Conservation (phyloP, 306 rosid genomes). For the Cucumis sativus region DNA sequence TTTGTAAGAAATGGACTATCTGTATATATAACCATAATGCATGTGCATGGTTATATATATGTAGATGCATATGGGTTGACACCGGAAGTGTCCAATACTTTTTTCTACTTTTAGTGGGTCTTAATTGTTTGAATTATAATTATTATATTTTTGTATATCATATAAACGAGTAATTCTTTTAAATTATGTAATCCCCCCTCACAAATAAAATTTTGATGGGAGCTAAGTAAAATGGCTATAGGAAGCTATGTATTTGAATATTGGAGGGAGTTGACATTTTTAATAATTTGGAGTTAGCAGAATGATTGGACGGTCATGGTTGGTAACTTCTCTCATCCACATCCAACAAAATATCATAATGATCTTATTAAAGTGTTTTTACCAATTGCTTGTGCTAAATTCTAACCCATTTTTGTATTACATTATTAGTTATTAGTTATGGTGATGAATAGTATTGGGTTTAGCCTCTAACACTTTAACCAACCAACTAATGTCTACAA, state of each 20-base stretch:
- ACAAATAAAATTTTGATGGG: no score
- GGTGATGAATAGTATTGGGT: no score
- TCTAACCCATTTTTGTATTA: background rate
- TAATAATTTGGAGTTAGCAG: background rate
- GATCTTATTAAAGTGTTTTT: background rate
- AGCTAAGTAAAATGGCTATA: background rate
- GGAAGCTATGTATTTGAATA: background rate
- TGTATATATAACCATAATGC: no score
- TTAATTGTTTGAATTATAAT: background rate
- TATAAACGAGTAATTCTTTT: no score
- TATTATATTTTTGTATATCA: no score
- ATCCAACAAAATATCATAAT: background rate
- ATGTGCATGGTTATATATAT: background rate
- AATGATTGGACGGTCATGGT: constrained; percentile 12
- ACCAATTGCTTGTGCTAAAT: background rate
- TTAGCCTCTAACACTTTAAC: background rate
- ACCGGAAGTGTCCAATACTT: background rate
- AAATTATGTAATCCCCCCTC: no score
- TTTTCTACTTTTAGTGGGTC: background rate
- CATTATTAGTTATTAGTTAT: background rate
- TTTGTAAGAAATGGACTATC: background rate
- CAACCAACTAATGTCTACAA: background rate
- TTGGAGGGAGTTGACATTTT: constrained; percentile 8
- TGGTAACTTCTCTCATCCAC: constrained; percentile 5
- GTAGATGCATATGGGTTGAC: background rate